phyloP scores from a whole-genome alignment of 768 basidiomycete species.

The Favolaschia claudopus region DNA sequence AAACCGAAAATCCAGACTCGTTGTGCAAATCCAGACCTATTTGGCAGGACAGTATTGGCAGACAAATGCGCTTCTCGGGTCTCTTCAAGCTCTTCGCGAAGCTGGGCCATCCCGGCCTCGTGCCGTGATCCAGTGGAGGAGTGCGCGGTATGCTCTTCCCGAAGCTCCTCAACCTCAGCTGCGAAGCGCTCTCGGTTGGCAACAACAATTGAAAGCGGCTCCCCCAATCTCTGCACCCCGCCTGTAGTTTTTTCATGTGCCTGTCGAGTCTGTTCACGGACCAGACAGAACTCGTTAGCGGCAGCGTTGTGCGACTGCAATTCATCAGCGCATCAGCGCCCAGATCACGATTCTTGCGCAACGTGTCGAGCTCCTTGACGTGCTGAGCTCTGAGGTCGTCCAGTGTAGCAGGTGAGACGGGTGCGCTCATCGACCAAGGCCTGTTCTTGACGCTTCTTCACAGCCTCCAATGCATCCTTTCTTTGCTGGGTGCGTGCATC shows the following conservation, averaged over 20 bases:
- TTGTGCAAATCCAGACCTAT: no score
- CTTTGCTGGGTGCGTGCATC: no score
- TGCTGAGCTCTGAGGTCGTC: conserved; percentile 61
- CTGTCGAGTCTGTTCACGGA: conserved; percentile 50
- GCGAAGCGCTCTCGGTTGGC: conserved; percentile 54
- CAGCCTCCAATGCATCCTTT: conserved; percentile 46
- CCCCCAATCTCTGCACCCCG: conserved; percentile 61
- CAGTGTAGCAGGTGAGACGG: conserved; percentile 49
- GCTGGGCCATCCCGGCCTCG: conserved; percentile 53
- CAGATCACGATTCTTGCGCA: conserved; percentile 56
- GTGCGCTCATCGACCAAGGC: conserved; percentile 55
- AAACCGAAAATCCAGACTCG: no score
- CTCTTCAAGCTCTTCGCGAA: conserved; percentile 66
- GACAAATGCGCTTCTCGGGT: conserved; percentile 43
- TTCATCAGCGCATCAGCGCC: conserved; percentile 66
- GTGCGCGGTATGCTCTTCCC: conserved; percentile 68
- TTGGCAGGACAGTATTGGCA: conserved; percentile 49
- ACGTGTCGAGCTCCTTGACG: conserved; percentile 52
- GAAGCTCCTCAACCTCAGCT: conserved; percentile 57
- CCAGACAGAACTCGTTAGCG: conserved; percentile 55
- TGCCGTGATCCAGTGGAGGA: conserved; percentile 54
- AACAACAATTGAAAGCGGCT: conserved; percentile 54
- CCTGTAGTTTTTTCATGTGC: conserved; percentile 55
- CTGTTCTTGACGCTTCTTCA: conserved; percentile 45
- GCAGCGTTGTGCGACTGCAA: conserved; percentile 65